Base-by-base conservation (phyloP, 108 stramenopile species). In the Cyclotella sp. region DNA sequence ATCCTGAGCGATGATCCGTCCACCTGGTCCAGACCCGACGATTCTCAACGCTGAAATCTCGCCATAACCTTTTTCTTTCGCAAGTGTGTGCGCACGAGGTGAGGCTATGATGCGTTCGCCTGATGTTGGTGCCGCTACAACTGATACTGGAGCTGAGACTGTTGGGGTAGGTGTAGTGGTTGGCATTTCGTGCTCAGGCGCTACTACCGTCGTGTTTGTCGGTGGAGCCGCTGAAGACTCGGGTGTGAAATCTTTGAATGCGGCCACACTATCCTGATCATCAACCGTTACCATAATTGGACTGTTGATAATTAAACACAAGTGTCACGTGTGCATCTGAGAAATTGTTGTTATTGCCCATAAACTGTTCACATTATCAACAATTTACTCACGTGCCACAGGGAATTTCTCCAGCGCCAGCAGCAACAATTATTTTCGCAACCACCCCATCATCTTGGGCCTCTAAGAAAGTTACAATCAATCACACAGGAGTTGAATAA, bases 401-500 rank as follows among this genome's bases (percentile, higher is more conserved):
- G 1, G 77, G 66, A 68, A 98, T 85, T 77, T 97, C 97, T 3
- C 77, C 84, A 13, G 87, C 75, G 12, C 93, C 92, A 26, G 89
- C 81, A 28, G 77, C 73, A 10, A 87, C 89, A 58, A 99, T 85
- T 63, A 98, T 94, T 83, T 97, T 99, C 24, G 98, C 99, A 16
- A 99, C 62, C 30, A 97, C 84, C 9, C 97, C 97, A 58, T 98
- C 98, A 77, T 99, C 99, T 74, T 98, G 97, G 8, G 93, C 91
- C 71, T 99, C 99, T 68, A 53, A 63, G 24, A 39, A 47, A 34
- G 19, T 11, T 46, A 44, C 11, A 0, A 39, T 9, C 21, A 10
- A 9, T 22, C 1, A 16, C 1, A 45, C 44, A 2, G 19, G 43
- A 19, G 4, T 26, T 9, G 42, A 44, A 44, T 41, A 9, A 22